Evolutionary conservation across 257 asterid species (phyloP).

Genomic region (Nicotiana tabacum): DNA sequence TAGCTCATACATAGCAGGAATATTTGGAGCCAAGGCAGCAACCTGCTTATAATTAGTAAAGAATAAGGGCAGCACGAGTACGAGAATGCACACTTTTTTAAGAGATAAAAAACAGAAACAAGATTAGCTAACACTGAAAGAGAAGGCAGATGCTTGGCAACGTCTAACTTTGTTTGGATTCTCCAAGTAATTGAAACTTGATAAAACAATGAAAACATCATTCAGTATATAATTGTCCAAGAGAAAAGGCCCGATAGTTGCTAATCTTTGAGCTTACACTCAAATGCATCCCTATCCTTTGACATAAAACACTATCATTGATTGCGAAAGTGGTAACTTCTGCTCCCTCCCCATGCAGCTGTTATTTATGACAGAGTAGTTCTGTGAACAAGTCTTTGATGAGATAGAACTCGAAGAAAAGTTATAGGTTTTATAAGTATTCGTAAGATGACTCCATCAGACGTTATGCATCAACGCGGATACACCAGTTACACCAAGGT

Average conservation of each 20-base stretch:
- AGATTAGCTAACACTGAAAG: neutral
- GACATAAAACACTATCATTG: neutral
- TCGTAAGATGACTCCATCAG: neutral
- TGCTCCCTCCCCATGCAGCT: too few species aligned
- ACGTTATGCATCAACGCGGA: neutral
- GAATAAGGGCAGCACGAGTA: neutral
- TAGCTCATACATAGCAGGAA: neutral
- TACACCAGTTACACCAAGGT: neutral
- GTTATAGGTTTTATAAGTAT: neutral
- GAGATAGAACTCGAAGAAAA: neutral
- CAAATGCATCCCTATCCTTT: neutral
- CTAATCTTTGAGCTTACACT: neutral
- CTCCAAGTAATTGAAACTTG: neutral
- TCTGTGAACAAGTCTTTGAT: neutral
- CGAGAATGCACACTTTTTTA: neutral
- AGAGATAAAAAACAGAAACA: neutral
- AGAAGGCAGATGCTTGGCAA: neutral
- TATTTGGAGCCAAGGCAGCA: slow-evolving; percentile 9
- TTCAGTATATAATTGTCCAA: neutral
- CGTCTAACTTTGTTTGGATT: neutral
- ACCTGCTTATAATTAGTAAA: neutral
- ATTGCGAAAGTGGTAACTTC: too few species aligned
- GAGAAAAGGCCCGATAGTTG: neutral
- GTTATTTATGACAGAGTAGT: neutral
- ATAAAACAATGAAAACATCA: neutral